These are phyloP conservation scores for Pseudognaphalium luteoalbum DNA, from an alignment of 129 eudicot species.

Conservation along the genomic window DNA sequence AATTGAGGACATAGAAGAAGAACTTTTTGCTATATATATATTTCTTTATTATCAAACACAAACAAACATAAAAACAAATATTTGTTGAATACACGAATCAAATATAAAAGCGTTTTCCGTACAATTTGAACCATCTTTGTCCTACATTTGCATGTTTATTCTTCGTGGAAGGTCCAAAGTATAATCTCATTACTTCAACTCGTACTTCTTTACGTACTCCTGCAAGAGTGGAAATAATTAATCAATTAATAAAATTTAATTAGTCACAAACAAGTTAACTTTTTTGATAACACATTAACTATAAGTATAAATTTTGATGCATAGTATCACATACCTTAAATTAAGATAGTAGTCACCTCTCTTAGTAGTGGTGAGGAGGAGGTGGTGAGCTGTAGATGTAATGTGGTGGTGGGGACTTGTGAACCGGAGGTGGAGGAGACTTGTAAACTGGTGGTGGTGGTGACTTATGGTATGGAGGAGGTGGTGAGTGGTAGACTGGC, in stretches of 20 bases:
- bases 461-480: neutral
- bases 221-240: neutral
- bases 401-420: conserved; percentile 44
- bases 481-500: conserved; percentile 19
- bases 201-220: neutral
- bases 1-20: neutral
- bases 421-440: conserved; percentile 32
- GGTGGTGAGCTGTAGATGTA: conserved; percentile 46
- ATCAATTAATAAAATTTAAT: neutral
- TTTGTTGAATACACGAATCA: conserved; percentile 10
- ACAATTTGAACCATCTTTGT: neutral
- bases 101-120: conserved; percentile 5
- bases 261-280: neutral
- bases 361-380: conserved; percentile 28
- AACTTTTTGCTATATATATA: neutral
- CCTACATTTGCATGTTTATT: neutral
- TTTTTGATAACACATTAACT: neutral
- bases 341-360: neutral
- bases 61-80: conserved; percentile 14
- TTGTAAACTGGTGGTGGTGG: conserved; percentile 20
- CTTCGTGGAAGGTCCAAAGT: neutral
- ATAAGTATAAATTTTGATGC: neutral
- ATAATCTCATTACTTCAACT: neutral
- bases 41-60: conserved; percentile 9
- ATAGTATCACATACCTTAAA: conserved; percentile 1